phyloP scores from a whole-genome alignment of 257 asterid species.

The Fraxinus americana region DNA sequence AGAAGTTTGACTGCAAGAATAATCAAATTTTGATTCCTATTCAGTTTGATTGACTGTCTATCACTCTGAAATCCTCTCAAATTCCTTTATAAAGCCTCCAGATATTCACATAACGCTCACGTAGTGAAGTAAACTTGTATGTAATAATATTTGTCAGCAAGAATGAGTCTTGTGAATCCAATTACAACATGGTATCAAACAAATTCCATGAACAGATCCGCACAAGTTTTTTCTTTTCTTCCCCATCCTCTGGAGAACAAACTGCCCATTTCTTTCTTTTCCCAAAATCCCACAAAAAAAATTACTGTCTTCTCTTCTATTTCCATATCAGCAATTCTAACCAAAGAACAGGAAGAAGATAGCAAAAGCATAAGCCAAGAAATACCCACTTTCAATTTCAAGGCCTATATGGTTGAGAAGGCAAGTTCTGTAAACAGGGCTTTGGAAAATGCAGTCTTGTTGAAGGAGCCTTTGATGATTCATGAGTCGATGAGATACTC shows the following conservation, averaged over 20 bases:
- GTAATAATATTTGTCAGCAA: background rate
- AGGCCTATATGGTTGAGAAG: too few species aligned
- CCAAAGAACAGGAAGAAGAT: too few species aligned
- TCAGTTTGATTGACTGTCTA: background rate
- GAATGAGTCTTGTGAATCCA: constrained; percentile 36
- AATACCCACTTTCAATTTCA: too few species aligned
- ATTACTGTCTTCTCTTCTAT: too few species aligned
- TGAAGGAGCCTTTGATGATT: constrained; percentile 33
- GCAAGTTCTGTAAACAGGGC: constrained; percentile 9
- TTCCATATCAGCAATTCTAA: too few species aligned
- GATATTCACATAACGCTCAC: background rate
- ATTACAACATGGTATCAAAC: constrained; percentile 30
- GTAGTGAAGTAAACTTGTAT: background rate
- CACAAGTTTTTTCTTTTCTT: background rate
- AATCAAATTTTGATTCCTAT: too few species aligned
- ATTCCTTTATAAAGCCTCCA: background rate
- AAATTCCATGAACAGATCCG: background rate
- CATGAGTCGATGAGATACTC: constrained; percentile 49
- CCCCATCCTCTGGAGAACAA: background rate
- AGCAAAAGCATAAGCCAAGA: too few species aligned
- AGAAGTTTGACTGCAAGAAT: too few species aligned
- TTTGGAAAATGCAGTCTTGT: constrained; percentile 24
- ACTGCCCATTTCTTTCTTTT: constrained; percentile 14
- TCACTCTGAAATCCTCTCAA: background rate
- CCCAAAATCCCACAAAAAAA: constrained; percentile 3